Evolutionary conservation across 1,139 yeast genomes (phyloP).

Genomic region (Spathaspora sp.): DNA sequence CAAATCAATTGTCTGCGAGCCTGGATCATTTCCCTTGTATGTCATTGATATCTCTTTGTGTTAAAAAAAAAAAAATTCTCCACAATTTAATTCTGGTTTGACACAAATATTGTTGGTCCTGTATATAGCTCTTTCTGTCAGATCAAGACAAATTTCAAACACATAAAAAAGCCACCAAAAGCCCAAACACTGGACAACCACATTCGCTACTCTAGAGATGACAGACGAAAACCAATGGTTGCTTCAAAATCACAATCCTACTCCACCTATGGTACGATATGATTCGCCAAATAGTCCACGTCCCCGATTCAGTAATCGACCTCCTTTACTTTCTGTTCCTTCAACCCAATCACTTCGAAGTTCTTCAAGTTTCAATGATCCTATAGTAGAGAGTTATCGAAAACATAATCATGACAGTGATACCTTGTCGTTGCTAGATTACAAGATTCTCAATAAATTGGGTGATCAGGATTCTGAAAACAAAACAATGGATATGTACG

Average conservation of each 20-base stretch:
- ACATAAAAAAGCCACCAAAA: not conserved
- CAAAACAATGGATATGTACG: conserved; percentile 19
- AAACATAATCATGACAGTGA: conserved; percentile 11
- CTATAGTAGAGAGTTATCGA: conserved; percentile 14
- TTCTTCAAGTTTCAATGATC: conserved; percentile 19
- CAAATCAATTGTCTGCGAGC: too few relatives aligned
- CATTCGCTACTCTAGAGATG: conserved; percentile 4
- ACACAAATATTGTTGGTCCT: not conserved
- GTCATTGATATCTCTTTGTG: too few relatives aligned
- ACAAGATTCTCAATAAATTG: conserved; percentile 11
- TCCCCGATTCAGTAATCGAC: conserved; percentile 14
- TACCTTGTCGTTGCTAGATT: conserved; percentile 11
- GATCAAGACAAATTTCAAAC: not conserved
- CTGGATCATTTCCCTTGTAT: too few relatives aligned
- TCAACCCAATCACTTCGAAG: conserved; percentile 25
- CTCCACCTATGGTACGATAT: conserved; percentile 5
- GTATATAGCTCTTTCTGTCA: not conserved
- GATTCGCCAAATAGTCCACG: conserved; percentile 8
- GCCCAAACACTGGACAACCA: not conserved
- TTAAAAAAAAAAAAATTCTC: too few relatives aligned
- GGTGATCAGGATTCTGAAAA: conserved; percentile 3
- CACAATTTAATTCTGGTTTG: too few relatives aligned
- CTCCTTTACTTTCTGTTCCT: conserved; percentile 28
- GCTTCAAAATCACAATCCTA: conserved; percentile 4
- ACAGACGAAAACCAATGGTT: conserved; percentile 14